phyloP scores from a whole-genome alignment of 164 flowering plant genomes.

The Vitis rupestris region DNA sequence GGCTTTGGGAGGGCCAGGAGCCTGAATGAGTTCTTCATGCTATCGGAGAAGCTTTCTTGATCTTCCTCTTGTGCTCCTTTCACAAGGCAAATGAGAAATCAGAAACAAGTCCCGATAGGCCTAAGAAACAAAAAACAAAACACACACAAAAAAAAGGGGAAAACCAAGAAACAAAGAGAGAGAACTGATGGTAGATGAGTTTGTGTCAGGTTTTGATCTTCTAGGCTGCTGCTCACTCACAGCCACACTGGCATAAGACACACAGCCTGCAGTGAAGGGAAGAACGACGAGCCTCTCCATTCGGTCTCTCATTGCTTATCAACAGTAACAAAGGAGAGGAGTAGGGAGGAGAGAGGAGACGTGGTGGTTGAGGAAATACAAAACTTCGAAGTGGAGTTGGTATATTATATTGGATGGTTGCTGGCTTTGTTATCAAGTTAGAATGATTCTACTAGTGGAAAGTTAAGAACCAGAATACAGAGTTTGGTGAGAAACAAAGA shows the following conservation, averaged over 20 bases:
- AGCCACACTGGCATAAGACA: slow-evolving; percentile 31
- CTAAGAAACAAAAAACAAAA: slow-evolving; percentile 5
- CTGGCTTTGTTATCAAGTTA: slow-evolving; percentile 46
- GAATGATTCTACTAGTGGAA: slow-evolving; percentile 33
- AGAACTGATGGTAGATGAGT: slow-evolving; percentile 15
- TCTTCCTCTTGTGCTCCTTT: slow-evolving; percentile 36
- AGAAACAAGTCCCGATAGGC: neutral
- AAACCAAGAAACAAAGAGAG: slow-evolving; percentile 14
- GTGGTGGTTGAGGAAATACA: slow-evolving; percentile 11
- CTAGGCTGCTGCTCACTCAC: slow-evolving; percentile 19
- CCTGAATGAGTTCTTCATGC: slow-evolving; percentile 46
- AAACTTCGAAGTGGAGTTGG: slow-evolving; percentile 15
- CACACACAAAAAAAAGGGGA: slow-evolving; percentile 1
- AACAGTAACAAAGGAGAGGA: neutral
- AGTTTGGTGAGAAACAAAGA: slow-evolving; percentile 33
- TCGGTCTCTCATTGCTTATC: slow-evolving; percentile 40
- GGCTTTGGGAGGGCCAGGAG: slow-evolving; percentile 47
- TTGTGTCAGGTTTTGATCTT: slow-evolving; percentile 14
- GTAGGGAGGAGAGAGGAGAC: neutral
- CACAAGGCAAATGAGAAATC: slow-evolving; percentile 2
- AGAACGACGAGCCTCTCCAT: slow-evolving; percentile 69
- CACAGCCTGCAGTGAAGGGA: slow-evolving; percentile 35
- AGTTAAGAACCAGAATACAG: slow-evolving; percentile 7
- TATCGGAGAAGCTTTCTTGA: slow-evolving; percentile 39
- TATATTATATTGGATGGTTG: slow-evolving; percentile 31